Evolutionary conservation across 345 rosid species (phyloP), one percentile per base, ranked within the genome.

Genomic region (Gossypioides kirkii): DNA sequence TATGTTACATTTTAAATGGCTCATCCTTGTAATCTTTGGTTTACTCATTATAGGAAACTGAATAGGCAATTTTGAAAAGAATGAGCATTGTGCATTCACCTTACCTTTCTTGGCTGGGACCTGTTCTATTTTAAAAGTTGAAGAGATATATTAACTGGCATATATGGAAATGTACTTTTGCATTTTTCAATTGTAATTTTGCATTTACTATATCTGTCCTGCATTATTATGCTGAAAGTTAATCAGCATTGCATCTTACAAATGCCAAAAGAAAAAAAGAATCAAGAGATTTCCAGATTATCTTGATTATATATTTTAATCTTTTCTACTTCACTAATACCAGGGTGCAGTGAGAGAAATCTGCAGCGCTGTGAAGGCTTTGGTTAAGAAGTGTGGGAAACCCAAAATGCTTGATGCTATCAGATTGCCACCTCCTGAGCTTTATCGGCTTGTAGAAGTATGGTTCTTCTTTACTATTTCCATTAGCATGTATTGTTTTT

Each of bases 321-420:
- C 71, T 32, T 69, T 45, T 69, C n/a, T 11, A 50, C 32, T 49
- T 69, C 60, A 32, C 72, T n/a, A 64, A 78, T 80, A 77, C 77
- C 90, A 95, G 99, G 96, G 87, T 74, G 99, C 97, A 22, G 97
- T 95, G 70, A 78, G 80, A 73, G 87, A 81, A 72, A 95, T 94
- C 78, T 95, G 97, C 83, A 77, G 64, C 54, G 90, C 89, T 76
- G 90, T 88, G 79, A 89, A 86, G n/a, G 86, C 86, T 73, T 84
- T 95, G 77, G 96, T 84, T 68, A 83, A 82, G 81, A 87, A 82
- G 80, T 80, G 90, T 77, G 99, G 99, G 62, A 95, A 95, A 81
- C 85, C 91, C 36, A 95, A 95, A 83, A 88, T 95, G 97, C 67
- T 84, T 70, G 97, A 91, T 62, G 95, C 96, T 52, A 89, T 95